phyloP scores from a whole-genome alignment of 2,329 filamentous ascomycete genomes.

The Fusarium sp. region DNA sequence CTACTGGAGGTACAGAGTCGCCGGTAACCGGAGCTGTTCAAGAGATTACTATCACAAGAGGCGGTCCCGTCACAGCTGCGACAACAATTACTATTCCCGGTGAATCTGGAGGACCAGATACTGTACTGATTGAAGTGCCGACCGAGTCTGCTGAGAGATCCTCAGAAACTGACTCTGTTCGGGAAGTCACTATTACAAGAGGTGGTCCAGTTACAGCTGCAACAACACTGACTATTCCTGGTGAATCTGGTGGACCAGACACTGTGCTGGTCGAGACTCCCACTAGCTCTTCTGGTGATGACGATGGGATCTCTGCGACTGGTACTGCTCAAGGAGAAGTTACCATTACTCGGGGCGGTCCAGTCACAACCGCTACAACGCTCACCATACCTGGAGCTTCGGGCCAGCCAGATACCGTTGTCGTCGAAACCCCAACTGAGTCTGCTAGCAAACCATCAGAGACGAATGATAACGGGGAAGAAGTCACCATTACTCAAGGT shows the following conservation, averaged over 20 bases:
- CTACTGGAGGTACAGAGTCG: rapidly evolving
- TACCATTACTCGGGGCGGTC: background rate
- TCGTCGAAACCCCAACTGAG: background rate
- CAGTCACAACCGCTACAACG: background rate
- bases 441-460: background rate
- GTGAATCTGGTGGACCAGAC: background rate
- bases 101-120: background rate
- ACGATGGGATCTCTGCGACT: background rate
- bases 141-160: background rate
- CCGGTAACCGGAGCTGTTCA: background rate
- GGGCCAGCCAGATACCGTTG: background rate
- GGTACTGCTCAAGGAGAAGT: background rate
- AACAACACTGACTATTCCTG: background rate
- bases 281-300: background rate
- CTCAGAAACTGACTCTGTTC: background rate
- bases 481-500: background rate
- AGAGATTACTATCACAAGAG: background rate
- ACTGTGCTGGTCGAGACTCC: conserved; percentile 18
- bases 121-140: conserved; percentile 6
- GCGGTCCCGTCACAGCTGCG: background rate
- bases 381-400: background rate
- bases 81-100: background rate
- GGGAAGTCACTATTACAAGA: background rate
- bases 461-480: rapidly evolving
- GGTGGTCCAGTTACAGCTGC: background rate